Base-by-base conservation (phyloP, 1,284 basidiomycete species). In the Austropuccinia psidii region DNA sequence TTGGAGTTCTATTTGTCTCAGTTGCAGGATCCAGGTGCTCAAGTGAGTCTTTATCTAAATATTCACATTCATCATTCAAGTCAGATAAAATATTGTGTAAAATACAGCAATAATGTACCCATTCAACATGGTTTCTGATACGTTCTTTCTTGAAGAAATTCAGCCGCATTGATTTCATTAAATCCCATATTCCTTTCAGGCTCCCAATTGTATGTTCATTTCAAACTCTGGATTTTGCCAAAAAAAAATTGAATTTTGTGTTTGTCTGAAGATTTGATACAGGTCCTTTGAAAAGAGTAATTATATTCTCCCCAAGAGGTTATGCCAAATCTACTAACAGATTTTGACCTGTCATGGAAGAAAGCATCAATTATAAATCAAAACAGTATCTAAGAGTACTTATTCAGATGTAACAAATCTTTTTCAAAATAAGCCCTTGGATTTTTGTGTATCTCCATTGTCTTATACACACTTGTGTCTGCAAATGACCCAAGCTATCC, bases 151-250 rank as follows among this genome's bases (percentile, higher is more conserved):
- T n/a, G n/a, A n/a, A n/a, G n/a, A n/a, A n/a, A n/a, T n/a, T n/a
- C n/a, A n/a, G n/a, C n/a, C n/a, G n/a, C n/a, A n/a, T n/a, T n/a
- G n/a, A n/a, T n/a, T n/a, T n/a, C n/a, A n/a, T n/a, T n/a, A n/a
- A n/a, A n/a, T 45, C 64, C 64, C 64, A 66, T 13, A 45, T 19
- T n/a, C 47, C 64, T 41, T 66, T 66, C 13, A 66, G 50, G 19
- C 50, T 54, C 13, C 65, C 65, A 27, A 67, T 67, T 4, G 49
- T 39, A n/a, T 67, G 65, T 31, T 54, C 50, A 9, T 67, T 67
- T 13, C 37, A 37, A 43, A 67, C 50, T 4, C 50, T 29, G 6
- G 50, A 9, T 37, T 55, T 67, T 4, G 47, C 65, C 21, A n/a
- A 67, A 2, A 35, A 47, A 15, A 41, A 67, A 37, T 67, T 67